These are phyloP conservation scores for Exophiala oligosperma DNA, from an alignment of 2,329 filamentous ascomycete species.

Conservation along the genomic window DNA sequence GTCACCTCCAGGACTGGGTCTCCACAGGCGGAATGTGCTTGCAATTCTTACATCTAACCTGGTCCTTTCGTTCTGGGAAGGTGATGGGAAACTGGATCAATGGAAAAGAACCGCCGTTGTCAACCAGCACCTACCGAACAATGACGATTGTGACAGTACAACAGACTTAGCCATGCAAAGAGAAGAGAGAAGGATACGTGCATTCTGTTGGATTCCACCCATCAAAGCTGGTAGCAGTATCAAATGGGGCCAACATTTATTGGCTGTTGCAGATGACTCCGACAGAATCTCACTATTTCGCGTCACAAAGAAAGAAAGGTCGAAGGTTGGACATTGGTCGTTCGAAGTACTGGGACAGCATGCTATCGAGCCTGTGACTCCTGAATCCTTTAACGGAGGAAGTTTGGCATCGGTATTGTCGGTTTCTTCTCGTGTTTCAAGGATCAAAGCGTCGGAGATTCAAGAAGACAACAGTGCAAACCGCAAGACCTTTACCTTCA, in stretches of 20 bases:
- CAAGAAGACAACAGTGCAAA: too few relatives aligned
- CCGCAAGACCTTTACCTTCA: too few relatives aligned
- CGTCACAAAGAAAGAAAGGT: conserved; percentile 18
- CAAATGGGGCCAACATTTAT: conserved; percentile 38
- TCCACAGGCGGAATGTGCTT: conserved; percentile 55
- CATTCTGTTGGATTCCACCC: conserved; percentile 42
- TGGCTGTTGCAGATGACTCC: conserved; percentile 41
- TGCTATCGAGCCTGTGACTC: background rate
- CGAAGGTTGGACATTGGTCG: conserved; percentile 19
- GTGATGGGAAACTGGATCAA: conserved; percentile 44
- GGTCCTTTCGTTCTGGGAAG: conserved; percentile 57
- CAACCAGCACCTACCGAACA: conserved; percentile 46
- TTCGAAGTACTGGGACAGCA: conserved; percentile 11
- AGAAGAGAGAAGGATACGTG: conserved; percentile 38
- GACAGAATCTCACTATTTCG: conserved; percentile 15
- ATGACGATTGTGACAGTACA: conserved; percentile 26
- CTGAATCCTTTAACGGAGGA: background rate
- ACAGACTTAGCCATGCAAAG: conserved; percentile 5
- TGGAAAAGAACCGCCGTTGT: conserved; percentile 57
- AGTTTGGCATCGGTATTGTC: conserved; percentile 8
- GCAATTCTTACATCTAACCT: conserved; percentile 59
- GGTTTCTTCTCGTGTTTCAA: conserved; percentile 7
- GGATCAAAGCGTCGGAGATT: too few relatives aligned
- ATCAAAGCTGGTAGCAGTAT: conserved; percentile 8
- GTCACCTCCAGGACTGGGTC: conserved; percentile 58